Base-by-base conservation (phyloP, 2,329 filamentous ascomycete species). In the Talaromyces sp. region DNA sequence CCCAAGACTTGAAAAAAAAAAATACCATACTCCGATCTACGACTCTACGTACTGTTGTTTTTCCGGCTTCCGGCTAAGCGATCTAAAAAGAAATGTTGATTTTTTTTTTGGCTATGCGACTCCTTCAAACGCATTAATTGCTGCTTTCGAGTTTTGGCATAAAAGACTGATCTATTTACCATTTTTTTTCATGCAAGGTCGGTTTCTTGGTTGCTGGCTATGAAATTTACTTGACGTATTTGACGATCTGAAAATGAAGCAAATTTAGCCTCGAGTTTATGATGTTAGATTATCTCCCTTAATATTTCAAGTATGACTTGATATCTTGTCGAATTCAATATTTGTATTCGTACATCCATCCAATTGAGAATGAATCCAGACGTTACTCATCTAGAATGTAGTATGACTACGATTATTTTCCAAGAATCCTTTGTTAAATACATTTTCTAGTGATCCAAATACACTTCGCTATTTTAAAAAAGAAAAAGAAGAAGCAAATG, bases 1-100 rank as follows among this genome's bases (percentile, higher is more conserved):
- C 69, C 62, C 47, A 62, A 56, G 36, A 30, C 60, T 57, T 64
- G 56, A 59, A 42, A 31, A 40, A 31, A 40, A 8, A 36, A 5
- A 40, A n/a, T 7, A n/a, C 14, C 36, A n/a, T 40, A 14, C 36
- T 16, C 12, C 36, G 36, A n/a, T 33, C 5, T 40, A 40, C 36
- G 14, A 40, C 14, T 40, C 7, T 40, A 40, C 36, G n/a, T 40
- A 6, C 36, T 40, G 36, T 5, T 36, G 16, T 40, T 14, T 40
- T 5, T 8, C 14, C 16, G 36, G 36, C 36, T 40, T 40, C 5
- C 36, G 5, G 36, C 14, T 36, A 36, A 36, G 36, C 36, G 16
- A 40, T 40, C 16, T 40, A n/a, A 6, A 40, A 40, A 40, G n/a
- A n/a, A 16, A 16, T n/a, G 16, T 7, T 16, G 36, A 16, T n/a